Evolutionary conservation across 2,329 filamentous ascomycete species (phyloP).

Genomic region (Rhynchosporium secalis): DNA sequence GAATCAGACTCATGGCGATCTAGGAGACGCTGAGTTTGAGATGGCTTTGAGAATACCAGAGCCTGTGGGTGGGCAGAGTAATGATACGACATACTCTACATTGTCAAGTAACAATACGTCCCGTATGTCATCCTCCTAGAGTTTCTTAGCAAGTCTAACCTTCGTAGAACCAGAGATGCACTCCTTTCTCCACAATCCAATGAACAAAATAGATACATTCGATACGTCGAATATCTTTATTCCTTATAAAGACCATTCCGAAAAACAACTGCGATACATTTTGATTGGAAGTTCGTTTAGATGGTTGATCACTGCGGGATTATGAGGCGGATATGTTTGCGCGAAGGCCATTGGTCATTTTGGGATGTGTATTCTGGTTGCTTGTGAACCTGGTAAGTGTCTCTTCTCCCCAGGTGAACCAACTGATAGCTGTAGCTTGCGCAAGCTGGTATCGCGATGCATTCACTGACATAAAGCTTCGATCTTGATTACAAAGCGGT

Average conservation of each 20-base stretch:
- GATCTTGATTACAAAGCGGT: slow-evolving; percentile 42
- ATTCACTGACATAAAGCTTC: slow-evolving; percentile 47
- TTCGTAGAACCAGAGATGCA: slow-evolving; percentile 21
- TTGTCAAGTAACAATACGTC: slow-evolving; percentile 20
- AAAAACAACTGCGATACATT: slow-evolving; percentile 34
- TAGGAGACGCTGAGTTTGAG: slow-evolving; percentile 25
- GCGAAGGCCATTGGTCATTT: slow-evolving; percentile 34
- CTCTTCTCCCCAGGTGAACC: neutral
- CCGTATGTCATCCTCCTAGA: slow-evolving; percentile 9
- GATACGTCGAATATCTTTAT: slow-evolving; percentile 20
- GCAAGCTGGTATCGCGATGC: slow-evolving; percentile 46
- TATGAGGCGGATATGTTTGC: slow-evolving; percentile 35
- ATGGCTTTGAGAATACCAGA: slow-evolving; percentile 19
- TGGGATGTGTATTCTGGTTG: slow-evolving; percentile 38
- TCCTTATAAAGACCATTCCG: slow-evolving; percentile 32
- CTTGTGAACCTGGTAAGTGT: slow-evolving; percentile 40
- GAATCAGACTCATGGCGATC: slow-evolving; percentile 21
- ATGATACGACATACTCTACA: slow-evolving; percentile 19
- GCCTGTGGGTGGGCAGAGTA: slow-evolving; percentile 12
- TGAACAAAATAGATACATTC: slow-evolving; percentile 30
- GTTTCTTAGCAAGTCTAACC: neutral
- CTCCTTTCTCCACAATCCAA: slow-evolving; percentile 31
- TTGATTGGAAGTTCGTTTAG: slow-evolving; percentile 28
- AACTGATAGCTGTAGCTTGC: slow-evolving; percentile 38
- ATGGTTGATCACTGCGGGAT: slow-evolving; percentile 30